Percentiles rank a stretch among this genome's conserved stretches.
Conservation (phyloP, 2,329 filamentous ascomycete genomes). For the Nemania sp. region DNA sequence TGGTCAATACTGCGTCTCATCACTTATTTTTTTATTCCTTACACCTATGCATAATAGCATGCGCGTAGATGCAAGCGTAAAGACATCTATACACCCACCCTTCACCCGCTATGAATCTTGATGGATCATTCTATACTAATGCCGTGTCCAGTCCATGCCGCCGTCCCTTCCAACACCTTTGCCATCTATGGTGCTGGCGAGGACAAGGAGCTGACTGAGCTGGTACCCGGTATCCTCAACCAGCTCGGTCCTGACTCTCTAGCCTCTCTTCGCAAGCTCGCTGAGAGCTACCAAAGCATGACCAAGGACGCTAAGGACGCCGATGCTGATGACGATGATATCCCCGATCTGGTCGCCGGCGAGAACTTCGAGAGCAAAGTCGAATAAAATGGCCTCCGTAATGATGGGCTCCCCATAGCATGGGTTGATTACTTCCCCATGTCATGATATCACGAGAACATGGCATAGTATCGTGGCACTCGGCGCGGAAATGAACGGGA, state of each 20-base stretch:
- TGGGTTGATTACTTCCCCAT: slow-evolving; percentile 22
- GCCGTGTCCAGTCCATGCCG: slow-evolving; percentile 83
- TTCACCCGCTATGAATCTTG: background rate
- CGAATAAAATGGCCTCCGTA: slow-evolving; percentile 71
- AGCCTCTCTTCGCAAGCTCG: slow-evolving; percentile 96
- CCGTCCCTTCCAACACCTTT: slow-evolving; percentile 98
- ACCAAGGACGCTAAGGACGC: slow-evolving; percentile 91
- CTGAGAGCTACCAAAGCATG: slow-evolving; percentile 99
- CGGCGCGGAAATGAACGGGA: slow-evolving; percentile 30
- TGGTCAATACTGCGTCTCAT: background rate
- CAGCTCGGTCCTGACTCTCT: slow-evolving; percentile 98
- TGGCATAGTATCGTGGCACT: slow-evolving; percentile 32
- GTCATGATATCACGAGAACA: slow-evolving; percentile 34
- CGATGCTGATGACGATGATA: slow-evolving; percentile 87
- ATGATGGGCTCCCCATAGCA: slow-evolving; percentile 19
- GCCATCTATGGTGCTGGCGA: slow-evolving; percentile 99
- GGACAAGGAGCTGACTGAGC: slow-evolving; percentile 99
- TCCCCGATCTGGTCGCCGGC: slow-evolving; percentile 95
- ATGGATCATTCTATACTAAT: slow-evolving; percentile 9
- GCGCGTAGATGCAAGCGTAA: background rate
- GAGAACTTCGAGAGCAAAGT: slow-evolving; percentile 99
- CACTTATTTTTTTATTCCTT: background rate
- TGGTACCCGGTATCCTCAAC: slow-evolving; percentile 99
- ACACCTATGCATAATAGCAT: background rate
- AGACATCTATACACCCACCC: background rate